Conservation (phyloP, 805 yeast genomes). For the Spathaspora sp. region DNA sequence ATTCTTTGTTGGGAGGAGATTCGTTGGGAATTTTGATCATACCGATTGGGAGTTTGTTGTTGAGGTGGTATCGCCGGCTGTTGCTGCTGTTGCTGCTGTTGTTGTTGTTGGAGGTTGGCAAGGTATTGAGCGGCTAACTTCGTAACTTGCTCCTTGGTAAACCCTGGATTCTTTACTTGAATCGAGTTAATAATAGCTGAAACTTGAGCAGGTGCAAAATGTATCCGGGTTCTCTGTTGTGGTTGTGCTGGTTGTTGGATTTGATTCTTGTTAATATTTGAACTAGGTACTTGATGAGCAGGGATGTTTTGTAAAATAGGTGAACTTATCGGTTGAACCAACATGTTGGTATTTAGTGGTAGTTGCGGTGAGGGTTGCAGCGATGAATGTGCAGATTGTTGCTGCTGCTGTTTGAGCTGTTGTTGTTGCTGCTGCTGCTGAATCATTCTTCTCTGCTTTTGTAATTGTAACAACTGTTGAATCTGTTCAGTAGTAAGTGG, state of each 20-base stretch:
- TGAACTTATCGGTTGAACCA: neutral
- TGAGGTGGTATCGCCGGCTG: slow-evolving; percentile 5
- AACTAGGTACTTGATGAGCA: slow-evolving; percentile 12
- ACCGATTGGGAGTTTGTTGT: slow-evolving; percentile 5
- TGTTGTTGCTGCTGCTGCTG: slow-evolving; percentile 39
- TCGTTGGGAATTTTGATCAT: slow-evolving; percentile 12
- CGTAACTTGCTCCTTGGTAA: slow-evolving; percentile 62
- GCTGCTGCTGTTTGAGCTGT: slow-evolving; percentile 11
- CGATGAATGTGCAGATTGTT: slow-evolving; percentile 3
- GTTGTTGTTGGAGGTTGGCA: slow-evolving; percentile 54
- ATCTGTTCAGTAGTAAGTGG: slow-evolving; percentile 60
- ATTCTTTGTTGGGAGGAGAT: slow-evolving; percentile 6
- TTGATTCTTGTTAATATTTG: slow-evolving; percentile 1
- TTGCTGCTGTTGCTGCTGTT: slow-evolving; percentile 33
- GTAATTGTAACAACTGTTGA: slow-evolving; percentile 52
- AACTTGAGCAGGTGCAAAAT: slow-evolving; percentile 59
- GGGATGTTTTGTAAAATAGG: neutral
- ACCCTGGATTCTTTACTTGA: slow-evolving; percentile 60
- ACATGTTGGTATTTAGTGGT: neutral
- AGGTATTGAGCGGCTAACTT: slow-evolving; percentile 62
- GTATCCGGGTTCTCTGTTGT: slow-evolving; percentile 27
- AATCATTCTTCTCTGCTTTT: slow-evolving; percentile 46
- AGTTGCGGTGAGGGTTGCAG: slow-evolving; percentile 8
- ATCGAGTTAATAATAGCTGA: slow-evolving; percentile 62
- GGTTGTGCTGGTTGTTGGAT: slow-evolving; percentile 2